Percentiles rank a stretch among this genome's conserved stretches.
phyloP scores from a whole-genome alignment of 768 basidiomycete genomes.

The Tylopilus subfusipes region DNA sequence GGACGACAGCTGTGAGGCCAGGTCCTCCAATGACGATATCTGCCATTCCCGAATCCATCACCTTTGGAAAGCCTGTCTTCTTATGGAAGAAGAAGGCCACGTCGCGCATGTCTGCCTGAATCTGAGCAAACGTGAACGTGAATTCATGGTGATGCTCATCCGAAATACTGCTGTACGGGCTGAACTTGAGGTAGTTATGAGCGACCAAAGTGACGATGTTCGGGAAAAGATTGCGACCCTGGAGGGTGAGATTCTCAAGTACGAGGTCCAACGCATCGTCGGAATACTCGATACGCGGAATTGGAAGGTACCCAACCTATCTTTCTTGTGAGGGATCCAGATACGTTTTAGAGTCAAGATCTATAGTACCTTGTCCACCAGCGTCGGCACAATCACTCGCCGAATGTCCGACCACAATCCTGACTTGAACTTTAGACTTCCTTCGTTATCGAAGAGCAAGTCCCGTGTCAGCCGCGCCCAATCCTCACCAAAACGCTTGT shows the following conservation, averaged over 20 bases:
- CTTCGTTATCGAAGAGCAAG: conserved; percentile 73
- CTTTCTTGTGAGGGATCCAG: neutral
- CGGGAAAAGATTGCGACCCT: conserved; percentile 87
- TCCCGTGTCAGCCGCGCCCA: conserved; percentile 79
- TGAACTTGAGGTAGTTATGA: conserved; percentile 81
- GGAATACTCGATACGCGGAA: conserved; percentile 92
- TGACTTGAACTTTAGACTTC: conserved; percentile 83
- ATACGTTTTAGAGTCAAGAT: neutral
- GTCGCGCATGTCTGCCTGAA: conserved; percentile 92
- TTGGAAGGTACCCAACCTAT: conserved; percentile 77
- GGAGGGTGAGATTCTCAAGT: conserved; percentile 88
- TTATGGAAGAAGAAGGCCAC: conserved; percentile 88
- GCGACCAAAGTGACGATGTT: conserved; percentile 71
- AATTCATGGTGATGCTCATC: conserved; percentile 72
- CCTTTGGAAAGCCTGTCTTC: conserved; percentile 79
- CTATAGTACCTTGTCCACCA: conserved; percentile 68
- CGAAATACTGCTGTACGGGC: conserved; percentile 56
- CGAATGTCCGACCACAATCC: conserved; percentile 88
- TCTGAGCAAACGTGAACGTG: conserved; percentile 72
- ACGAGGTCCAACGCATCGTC: conserved; percentile 85
- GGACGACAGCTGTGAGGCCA: conserved; percentile 68
- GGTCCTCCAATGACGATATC: conserved; percentile 83
- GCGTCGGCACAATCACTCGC: conserved; percentile 71
- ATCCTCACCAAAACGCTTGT: conserved; percentile 78
- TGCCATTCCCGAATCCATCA: conserved; percentile 79